Evolutionary conservation across 352 stramenopile genomes (phyloP).

Genomic region (Thraustochytrium striatum): DNA sequence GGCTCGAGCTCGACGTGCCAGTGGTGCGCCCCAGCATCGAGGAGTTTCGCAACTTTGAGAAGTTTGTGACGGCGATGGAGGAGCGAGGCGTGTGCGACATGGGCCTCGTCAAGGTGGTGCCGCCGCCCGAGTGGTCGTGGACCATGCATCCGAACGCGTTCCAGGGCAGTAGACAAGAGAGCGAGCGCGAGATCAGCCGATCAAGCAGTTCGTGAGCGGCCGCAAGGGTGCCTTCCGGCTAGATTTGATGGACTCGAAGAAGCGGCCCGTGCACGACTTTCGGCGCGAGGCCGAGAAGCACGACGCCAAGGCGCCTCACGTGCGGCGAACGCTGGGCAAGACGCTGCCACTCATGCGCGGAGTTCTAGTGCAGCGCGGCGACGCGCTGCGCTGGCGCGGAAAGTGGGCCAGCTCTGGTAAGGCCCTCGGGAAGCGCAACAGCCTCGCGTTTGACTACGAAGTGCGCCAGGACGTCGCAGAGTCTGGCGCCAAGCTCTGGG

Average conservation of each 20-base stretch:
- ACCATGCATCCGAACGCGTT: constrained; percentile 10
- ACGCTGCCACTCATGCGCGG: no score
- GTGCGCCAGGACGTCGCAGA: no score
- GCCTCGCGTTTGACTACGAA: no score
- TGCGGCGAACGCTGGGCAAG: no score
- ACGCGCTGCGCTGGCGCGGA: no score
- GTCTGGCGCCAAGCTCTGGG: no score
- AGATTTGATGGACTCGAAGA: constrained; percentile 76
- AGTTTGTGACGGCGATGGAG: constrained; percentile 74
- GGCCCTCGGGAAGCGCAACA: no score
- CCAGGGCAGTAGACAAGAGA: constrained; percentile 64
- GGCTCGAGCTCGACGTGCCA: constrained; percentile 58
- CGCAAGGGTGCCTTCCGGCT: constrained; percentile 83
- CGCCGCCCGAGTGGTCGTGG: constrained; percentile 49
- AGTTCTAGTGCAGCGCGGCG: no score
- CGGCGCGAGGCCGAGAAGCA: constrained; percentile 55
- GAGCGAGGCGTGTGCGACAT: constrained; percentile 68
- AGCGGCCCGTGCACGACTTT: constrained; percentile 66
- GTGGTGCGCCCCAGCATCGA: constrained; percentile 73
- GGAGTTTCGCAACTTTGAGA: constrained; percentile 75
- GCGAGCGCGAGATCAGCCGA: constrained; percentile 63
- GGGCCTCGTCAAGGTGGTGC: constrained; percentile 80
- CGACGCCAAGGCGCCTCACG: not conserved
- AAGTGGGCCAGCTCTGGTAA: no score
- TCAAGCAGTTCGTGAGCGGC: constrained; percentile 77